phyloP scores from a whole-genome alignment of 2,329 filamentous ascomycete genomes.

The Pezicula neosporulosa region DNA sequence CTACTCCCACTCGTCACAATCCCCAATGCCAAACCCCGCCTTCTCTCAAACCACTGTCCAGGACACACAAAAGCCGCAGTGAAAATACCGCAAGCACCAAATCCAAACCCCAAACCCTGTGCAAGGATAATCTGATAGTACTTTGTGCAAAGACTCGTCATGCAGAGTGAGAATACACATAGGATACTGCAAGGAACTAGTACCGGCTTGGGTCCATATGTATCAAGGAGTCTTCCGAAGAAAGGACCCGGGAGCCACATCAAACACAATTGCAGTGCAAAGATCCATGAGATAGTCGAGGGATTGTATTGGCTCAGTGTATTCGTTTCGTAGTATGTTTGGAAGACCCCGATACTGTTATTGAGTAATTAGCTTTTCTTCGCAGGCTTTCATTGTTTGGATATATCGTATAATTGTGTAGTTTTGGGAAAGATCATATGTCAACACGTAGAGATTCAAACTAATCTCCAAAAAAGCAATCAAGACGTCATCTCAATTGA shows the following conservation, averaged over 20 bases:
- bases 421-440: too few species aligned
- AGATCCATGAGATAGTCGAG: constrained; percentile 57
- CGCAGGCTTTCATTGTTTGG: too few species aligned
- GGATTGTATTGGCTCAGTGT: constrained; percentile 43
- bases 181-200: constrained; percentile 48
- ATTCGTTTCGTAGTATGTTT: constrained; percentile 50
- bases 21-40: constrained; percentile 43
- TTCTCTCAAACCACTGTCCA: constrained; percentile 45
- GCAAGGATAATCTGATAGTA: constrained; percentile 51
- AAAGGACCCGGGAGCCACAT: constrained; percentile 51
- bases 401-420: too few species aligned
- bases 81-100: too few species aligned
- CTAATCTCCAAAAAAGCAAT: too few species aligned
- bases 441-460: too few species aligned
- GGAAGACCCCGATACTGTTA: constrained; percentile 45
- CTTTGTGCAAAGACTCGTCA: constrained; percentile 52
- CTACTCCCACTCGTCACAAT: constrained; percentile 43
- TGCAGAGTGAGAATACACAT: constrained; percentile 59
- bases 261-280: constrained; percentile 49
- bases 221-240: constrained; percentile 60
- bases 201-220: constrained; percentile 55
- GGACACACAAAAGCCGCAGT: constrained; percentile 31
- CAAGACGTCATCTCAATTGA: too few species aligned
- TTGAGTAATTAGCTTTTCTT: too few species aligned
- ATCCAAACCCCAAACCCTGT: constrained; percentile 41